phyloP scores from a whole-genome alignment of 805 yeast genomes.

The Candida stauntonica region DNA sequence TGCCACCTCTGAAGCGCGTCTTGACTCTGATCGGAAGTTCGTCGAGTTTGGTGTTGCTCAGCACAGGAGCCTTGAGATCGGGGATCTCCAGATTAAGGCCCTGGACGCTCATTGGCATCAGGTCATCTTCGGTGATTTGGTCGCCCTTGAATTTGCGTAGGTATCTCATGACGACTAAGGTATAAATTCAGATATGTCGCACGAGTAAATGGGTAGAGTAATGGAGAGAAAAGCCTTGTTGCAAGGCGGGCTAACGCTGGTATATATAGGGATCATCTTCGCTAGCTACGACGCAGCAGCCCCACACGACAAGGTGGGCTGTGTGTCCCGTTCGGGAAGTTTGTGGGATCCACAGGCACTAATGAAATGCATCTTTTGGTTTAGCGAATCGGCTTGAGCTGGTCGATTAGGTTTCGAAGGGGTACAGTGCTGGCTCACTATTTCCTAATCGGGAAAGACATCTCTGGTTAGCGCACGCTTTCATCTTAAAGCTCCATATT shows the following conservation, averaged over 20 bases:
- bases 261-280: not conserved
- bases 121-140: constrained; percentile 17
- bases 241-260: not conserved
- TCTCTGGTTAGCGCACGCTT: too few relatives aligned
- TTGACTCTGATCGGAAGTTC: constrained; percentile 23
- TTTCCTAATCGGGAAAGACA: too few relatives aligned
- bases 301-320: too few relatives aligned
- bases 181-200: too few relatives aligned
- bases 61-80: not conserved
- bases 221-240: not conserved
- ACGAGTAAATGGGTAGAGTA: too few relatives aligned
- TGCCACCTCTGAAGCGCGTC: constrained; percentile 16
- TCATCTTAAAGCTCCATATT: too few relatives aligned
- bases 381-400: too few relatives aligned
- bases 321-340: too few relatives aligned
- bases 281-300: not conserved
- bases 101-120: constrained; percentile 6
- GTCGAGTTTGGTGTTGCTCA: constrained; percentile 2
- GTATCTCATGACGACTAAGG: constrained; percentile 16
- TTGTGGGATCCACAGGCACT: too few relatives aligned
- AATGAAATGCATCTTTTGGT: too few relatives aligned
- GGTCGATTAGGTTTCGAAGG: too few relatives aligned
- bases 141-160: constrained; percentile 20
- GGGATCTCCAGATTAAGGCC: constrained; percentile 9
- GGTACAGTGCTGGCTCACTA: too few relatives aligned